Evolutionary conservation across 1,284 basidiomycete species (phyloP), one percentile per base, ranked within the genome.

Genomic region (Tilletiaria anomala): DNA sequence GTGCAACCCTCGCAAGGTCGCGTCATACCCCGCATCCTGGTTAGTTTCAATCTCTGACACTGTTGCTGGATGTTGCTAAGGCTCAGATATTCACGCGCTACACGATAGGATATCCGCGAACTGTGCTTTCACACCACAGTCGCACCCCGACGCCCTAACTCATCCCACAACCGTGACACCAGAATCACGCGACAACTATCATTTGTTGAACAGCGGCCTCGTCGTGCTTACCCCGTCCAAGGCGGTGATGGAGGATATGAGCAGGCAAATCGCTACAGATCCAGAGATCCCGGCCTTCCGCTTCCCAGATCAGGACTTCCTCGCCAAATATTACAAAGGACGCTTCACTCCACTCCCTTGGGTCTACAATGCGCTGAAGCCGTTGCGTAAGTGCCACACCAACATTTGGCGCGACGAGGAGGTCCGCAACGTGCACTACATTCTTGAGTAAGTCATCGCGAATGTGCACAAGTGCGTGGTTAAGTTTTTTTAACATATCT

Each of bases 291-390:
- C 76, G 4, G 73, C 73, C 1, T 89, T 80, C 70, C 73, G 73
- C 31, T 96, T 96, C 68, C 80, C 87, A 0, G 89, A 96, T 65
- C 89, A 96, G 68, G 89, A 96, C 58, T 75, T 93, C 18, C 76
- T 96, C 22, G 76, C 86, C 1, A 76, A 76, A 23, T 77, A 79
- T 58, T 94, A 89, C 71, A 68, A 72, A 23, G 20, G 49, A 2
- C 50, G 51, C 38, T 72, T 70, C 78, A 79, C 71, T 43, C 77
- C 80, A 8, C 67, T 88, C 22, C 76, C 78, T 0, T 88, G 81
- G 77, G 76, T 76, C 46, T 88, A 86, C 69, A 91, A 91, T 54
- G 84, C 83, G 0, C 73, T 89, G 50, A 84, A 84, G 69, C 82
- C 83, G 15, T 67, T 85, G 48, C 74, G 78, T 37, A 58, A 73